Percentiles rank a stretch among this genome's conserved stretches.
phyloP scores from a whole-genome alignment of 768 basidiomycete species.

The Lactifluus hygrophoroides region DNA sequence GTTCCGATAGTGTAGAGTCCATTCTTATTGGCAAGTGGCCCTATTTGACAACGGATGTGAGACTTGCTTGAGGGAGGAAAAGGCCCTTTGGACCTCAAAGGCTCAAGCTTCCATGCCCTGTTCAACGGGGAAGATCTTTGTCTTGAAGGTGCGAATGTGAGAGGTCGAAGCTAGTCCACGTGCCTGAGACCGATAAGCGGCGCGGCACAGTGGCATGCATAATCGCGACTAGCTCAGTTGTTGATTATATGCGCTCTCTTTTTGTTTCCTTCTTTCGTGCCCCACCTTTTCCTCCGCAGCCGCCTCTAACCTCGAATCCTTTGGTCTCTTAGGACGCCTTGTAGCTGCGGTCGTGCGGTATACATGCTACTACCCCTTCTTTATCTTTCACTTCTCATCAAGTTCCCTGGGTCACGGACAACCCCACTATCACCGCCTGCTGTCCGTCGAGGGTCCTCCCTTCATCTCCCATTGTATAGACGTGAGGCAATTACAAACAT shows the following conservation, averaged over 20 bases:
- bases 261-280: background rate
- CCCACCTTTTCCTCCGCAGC: no score
- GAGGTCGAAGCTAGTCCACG: background rate
- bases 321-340: background rate
- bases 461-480: constrained; percentile 12
- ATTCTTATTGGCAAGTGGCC: constrained; percentile 29
- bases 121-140: background rate
- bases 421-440: background rate
- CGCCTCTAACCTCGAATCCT: background rate
- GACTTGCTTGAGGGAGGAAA: constrained; percentile 47
- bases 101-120: constrained; percentile 63
- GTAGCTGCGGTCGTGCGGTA: background rate
- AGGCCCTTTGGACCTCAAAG: constrained; percentile 61
- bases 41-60: constrained; percentile 22
- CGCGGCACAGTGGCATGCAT: no score
- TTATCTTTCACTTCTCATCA: background rate
- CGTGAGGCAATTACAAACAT: background rate
- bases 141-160: background rate
- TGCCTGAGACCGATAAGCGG: no score
- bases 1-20: constrained; percentile 64
- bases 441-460: background rate
- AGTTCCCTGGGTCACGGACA: background rate
- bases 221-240: no score
- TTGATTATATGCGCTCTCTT: no score
- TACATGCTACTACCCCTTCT: background rate